Percentiles rank a stretch among this genome's conserved stretches.
Conservation (phyloP, 176 grass and related monocot species). For the Tillandsia leiboldiana region DNA sequence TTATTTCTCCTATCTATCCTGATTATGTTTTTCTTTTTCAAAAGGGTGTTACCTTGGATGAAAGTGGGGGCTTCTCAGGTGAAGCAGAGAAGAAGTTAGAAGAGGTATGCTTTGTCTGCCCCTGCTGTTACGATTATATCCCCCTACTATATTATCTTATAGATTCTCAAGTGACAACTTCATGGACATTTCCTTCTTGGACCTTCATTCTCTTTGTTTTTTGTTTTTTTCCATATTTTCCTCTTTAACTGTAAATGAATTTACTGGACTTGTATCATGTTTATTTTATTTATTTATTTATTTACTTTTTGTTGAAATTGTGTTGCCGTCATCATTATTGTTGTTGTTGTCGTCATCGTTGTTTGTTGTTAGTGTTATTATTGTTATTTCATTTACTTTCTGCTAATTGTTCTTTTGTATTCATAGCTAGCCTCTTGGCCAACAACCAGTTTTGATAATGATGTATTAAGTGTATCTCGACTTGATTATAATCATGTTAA, state of each 20-base stretch:
- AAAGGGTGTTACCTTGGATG: constrained; percentile 77
- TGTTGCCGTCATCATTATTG: no score
- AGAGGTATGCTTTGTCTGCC: constrained; percentile 39
- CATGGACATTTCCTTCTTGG: no score
- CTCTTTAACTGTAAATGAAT: no score
- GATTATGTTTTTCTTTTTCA: constrained; percentile 18
- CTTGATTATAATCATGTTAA: background rate
- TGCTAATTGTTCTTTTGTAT: background rate
- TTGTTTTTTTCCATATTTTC: no score
- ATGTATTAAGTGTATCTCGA: background rate
- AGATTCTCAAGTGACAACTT: no score
- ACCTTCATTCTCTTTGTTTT: no score
- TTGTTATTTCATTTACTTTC: background rate
- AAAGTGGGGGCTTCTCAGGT: constrained; percentile 60
- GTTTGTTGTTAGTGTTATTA: background rate
- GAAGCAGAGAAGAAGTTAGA: constrained; percentile 75
- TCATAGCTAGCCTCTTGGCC: background rate
- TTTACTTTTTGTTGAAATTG: no score
- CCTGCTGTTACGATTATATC: background rate
- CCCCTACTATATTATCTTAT: background rate
- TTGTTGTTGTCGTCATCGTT: no score
- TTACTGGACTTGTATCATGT: no score
- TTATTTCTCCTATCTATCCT: constrained; percentile 4
- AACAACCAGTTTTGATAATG: background rate
- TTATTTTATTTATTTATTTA: no score